Percentiles rank a stretch among this genome's conserved stretches.
Evolutionary conservation across 768 basidiomycete genomes (phyloP).

Genomic region (Tricholomella constricta): DNA sequence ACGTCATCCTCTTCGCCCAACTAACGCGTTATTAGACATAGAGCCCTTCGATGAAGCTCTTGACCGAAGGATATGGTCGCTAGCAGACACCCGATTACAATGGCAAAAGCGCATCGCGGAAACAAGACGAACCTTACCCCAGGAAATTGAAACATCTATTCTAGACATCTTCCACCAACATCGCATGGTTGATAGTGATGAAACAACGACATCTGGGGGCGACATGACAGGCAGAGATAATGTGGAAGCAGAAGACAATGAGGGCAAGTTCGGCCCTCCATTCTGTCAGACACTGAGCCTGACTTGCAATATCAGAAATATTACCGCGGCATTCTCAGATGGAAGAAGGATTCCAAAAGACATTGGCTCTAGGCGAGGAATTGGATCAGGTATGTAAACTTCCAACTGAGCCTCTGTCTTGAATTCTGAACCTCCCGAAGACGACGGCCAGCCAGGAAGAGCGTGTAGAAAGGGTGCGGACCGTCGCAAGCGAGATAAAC

Average conservation of each 20-base stretch:
- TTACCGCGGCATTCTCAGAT: conserved; percentile 20
- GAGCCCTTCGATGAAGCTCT: conserved; percentile 88
- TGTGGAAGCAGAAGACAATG: conserved; percentile 19
- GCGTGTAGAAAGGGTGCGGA: conserved; percentile 48
- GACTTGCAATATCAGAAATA: conserved; percentile 4
- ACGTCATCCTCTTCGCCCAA: not conserved
- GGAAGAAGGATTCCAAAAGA: conserved; percentile 33
- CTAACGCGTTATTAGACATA: conserved; percentile 44
- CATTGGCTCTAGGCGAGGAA: conserved; percentile 45
- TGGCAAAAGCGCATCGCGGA: conserved; percentile 75
- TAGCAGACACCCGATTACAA: conserved; percentile 72
- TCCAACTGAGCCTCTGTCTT: not conserved
- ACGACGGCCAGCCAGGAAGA: conserved; percentile 49
- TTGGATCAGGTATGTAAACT: conserved; percentile 49
- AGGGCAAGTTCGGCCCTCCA: conserved; percentile 3
- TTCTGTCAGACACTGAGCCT: not conserved
- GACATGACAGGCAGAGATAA: conserved; percentile 9
- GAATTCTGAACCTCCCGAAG: conserved; percentile 29
- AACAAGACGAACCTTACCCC: conserved; percentile 64
- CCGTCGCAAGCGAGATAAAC: conserved; percentile 51
- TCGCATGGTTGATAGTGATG: conserved; percentile 26
- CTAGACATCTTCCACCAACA: conserved; percentile 33
- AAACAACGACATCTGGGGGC: conserved; percentile 14
- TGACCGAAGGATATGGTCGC: conserved; percentile 79
- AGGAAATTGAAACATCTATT: conserved; percentile 45